phyloP scores from a whole-genome alignment of 2,329 filamentous ascomycete species.

The Zymoseptoria crescenta region DNA sequence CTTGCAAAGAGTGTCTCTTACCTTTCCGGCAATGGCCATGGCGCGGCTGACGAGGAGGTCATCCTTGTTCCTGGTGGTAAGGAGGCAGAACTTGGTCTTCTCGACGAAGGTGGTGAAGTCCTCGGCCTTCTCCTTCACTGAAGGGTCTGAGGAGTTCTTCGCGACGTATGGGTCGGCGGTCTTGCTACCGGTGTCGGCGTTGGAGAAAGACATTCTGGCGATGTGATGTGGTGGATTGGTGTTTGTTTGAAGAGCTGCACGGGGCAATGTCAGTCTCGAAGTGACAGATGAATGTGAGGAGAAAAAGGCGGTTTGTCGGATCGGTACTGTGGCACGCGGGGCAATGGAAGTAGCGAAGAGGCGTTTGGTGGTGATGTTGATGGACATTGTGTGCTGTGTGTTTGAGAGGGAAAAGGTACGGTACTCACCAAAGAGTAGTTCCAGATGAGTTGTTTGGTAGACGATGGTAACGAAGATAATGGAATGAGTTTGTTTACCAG shows the following conservation, averaged over 20 bases:
- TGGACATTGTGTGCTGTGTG: background rate
- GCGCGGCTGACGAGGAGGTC: constrained; percentile 69
- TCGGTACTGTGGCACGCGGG: background rate
- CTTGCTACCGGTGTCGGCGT: constrained; percentile 54
- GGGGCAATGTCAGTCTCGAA: background rate
- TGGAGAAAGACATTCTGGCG: constrained; percentile 44
- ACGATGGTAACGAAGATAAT: background rate
- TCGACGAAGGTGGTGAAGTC: constrained; percentile 65
- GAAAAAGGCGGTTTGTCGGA: background rate
- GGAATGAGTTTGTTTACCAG: background rate
- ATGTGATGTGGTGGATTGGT: constrained; percentile 1
- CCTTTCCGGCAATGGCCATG: constrained; percentile 77
- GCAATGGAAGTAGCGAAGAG: background rate
- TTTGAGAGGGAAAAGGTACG: background rate
- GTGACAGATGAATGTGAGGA: background rate
- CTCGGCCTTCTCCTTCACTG: constrained; percentile 66
- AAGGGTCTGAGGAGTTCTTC: constrained; percentile 63
- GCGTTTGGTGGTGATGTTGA: background rate
- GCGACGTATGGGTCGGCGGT: constrained; percentile 72
- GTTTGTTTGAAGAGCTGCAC: background rate
- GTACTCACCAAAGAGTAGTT: background rate
- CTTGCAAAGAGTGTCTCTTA: constrained; percentile 27
- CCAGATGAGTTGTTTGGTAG: background rate
- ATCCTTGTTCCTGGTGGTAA: constrained; percentile 59
- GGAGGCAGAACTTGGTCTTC: constrained; percentile 75